phyloP scores from a whole-genome alignment of 140 eudicot genomes.

The Bidens hawaiensis region DNA sequence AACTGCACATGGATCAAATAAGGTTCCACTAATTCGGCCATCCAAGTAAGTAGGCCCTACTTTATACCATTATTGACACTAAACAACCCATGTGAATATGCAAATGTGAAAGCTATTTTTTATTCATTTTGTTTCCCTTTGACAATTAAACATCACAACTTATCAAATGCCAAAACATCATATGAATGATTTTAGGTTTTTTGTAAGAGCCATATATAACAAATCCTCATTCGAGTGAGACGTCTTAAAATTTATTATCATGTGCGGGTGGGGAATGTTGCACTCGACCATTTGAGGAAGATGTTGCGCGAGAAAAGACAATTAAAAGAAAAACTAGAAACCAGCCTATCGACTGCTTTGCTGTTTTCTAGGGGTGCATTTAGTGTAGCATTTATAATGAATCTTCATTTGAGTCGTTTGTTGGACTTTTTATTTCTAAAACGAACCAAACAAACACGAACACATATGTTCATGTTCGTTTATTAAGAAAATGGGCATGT shows the following conservation, averaged over 20 bases:
- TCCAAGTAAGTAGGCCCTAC: slow-evolving; percentile 14
- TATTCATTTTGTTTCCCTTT: background rate
- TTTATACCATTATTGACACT: background rate
- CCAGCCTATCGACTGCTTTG: too few relatives aligned
- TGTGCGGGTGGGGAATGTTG: too few relatives aligned
- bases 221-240: background rate
- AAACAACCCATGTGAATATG: slow-evolving; percentile 24
- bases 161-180: background rate
- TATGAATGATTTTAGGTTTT: background rate
- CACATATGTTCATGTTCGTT: too few relatives aligned
- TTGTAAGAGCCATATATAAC: too few relatives aligned
- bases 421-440: background rate
- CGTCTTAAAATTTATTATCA: too few relatives aligned
- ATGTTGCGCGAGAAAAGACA: too few relatives aligned
- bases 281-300: too few relatives aligned
- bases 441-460: background rate
- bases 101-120: background rate
- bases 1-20: slow-evolving; percentile 27
- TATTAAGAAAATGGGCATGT: too few relatives aligned
- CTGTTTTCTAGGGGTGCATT: too few relatives aligned
- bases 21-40: slow-evolving; percentile 10
- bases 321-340: too few relatives aligned
- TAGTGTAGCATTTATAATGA: too few relatives aligned
- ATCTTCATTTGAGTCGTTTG: background rate
- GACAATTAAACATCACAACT: background rate